Base-by-base conservation (phyloP, 305 asterid species). In the Fraxinus velutina region DNA sequence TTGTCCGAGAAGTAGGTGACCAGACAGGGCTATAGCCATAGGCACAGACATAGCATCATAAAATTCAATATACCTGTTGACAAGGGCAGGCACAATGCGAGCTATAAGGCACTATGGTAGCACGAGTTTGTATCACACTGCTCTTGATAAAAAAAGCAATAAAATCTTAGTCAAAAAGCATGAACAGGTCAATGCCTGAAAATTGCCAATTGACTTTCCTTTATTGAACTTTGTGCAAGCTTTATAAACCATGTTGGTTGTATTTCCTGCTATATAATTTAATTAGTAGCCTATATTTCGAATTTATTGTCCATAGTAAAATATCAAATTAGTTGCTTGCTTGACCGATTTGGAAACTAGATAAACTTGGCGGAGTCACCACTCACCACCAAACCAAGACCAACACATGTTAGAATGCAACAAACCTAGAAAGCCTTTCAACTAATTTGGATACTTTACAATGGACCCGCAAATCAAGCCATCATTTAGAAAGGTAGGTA, bases 41-140 rank as follows among this genome's bases (percentile, higher is more conserved):
- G 99, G 99, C 52, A 96, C 99, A 78, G 98, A 92, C 98, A 96
- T 94, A 32, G 86, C 96, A 88, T 96, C 99, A 84, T 91, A 90
- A 86, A 96, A 96, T 88, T 96, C 99, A 89, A 96, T 93, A 75
- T 96, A 96, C 91, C 99, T 96, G 93, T 84, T 32, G 34, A 10
- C 36, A 27, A 24, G 6, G 37, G 29, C n/a, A 3, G 13, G 3
- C 73, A 66, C 32, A 24, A 66, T 66, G 17, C 2, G 3, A 60
- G 33, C 71, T 21, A 1, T 19, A 12, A 66, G 73, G 73, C 36
- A 66, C 5, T 10, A 66, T 27, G 19, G 30, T 66, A 66, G 34
- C 73, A 73, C 17, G 8, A 57, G 70, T 39, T 57, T 19, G 10
- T 21, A 57, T 19, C 29, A 62, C 47, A 62, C 32, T 62, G 73